A percentile compares a stretch with the other conserved stretches of the same genome.
These are phyloP conservation scores for Tetraselmis striata DNA, from an alignment of 139 green algal species.

Conservation along the genomic window DNA sequence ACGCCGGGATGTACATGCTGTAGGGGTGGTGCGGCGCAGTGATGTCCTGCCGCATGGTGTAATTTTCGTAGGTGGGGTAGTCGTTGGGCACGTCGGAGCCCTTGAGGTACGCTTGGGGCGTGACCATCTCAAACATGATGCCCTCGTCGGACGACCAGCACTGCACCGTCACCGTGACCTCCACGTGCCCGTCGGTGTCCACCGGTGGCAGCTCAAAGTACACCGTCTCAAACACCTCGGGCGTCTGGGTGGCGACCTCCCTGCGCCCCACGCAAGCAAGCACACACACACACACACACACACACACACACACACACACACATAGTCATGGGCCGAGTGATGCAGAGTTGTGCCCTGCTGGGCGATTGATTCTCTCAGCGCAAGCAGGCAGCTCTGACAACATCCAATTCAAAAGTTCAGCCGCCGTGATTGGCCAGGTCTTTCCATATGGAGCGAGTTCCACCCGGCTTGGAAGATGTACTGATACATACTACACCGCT, in stretches of 20 bases:
- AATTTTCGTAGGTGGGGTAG: neutral
- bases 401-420: no score
- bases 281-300: no score
- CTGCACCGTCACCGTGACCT: neutral
- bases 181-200: neutral
- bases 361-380: no score
- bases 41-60: neutral
- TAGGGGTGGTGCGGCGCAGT: neutral
- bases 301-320: no score
- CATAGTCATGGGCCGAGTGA: no score
- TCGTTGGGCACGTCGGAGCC: neutral
- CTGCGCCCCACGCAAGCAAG: no score
- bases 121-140: neutral
- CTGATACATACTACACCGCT: no score
- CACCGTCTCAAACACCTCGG: neutral
- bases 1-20: neutral
- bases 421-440: no score
- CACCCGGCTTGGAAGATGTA: no score
- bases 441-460: no score
- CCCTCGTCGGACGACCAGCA: neutral
- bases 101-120: neutral
- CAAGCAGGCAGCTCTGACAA: no score
- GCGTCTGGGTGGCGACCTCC: neutral
- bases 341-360: no score
- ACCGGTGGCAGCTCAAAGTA: neutral